Evolutionary conservation across 257 asterid species (phyloP), one percentile per base, ranked within the genome.

Genomic region (Echium plantagineum): DNA sequence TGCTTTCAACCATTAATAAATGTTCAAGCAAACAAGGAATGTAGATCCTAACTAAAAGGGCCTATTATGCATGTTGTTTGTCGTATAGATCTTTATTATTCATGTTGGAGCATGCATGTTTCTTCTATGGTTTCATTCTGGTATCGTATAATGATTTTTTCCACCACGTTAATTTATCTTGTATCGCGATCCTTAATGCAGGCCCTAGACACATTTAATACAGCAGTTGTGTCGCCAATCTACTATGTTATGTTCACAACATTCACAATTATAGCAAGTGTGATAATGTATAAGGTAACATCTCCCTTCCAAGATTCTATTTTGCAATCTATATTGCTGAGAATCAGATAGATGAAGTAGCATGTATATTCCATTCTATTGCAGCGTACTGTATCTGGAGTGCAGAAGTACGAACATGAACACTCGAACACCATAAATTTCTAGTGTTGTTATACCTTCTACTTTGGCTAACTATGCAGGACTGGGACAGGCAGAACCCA

Each of bases 131-230:
- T 68, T 60, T 69, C 51, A 58, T 49, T 4, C 24, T 24, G 26
- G 26, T 53, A 15, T 53, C 19, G 15, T n/a, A 0, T 9, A 19
- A 1, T n/a, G 2, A 8, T 53, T 16, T n/a, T 53, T n/a, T 28
- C 3, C 24, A 52, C 13, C 26, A 56, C 31, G 12, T 56, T 7
- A n/a, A 9, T 9, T 5, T 9, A 3, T 15, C 31, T 9, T 56
- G 28, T 56, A 15, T 28, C 10, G 5, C 22, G 74, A 56, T 72
- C 52, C 64, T 63, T 68, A 64, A 66, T 78, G 85, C 89, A 91
- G 97, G 98, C 98, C 7, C 95, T 91, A 3, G 97, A 88, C 83
- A 91, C 97, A 21, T 91, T 91, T 80, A 91, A 91, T 80, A 91
- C 98, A 38, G 98, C 98, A 1, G 96, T 91, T 56, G 97, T 91